Base-by-base conservation (phyloP, 805 yeast genomes). In the Nadsonia fulvescens region DNA sequence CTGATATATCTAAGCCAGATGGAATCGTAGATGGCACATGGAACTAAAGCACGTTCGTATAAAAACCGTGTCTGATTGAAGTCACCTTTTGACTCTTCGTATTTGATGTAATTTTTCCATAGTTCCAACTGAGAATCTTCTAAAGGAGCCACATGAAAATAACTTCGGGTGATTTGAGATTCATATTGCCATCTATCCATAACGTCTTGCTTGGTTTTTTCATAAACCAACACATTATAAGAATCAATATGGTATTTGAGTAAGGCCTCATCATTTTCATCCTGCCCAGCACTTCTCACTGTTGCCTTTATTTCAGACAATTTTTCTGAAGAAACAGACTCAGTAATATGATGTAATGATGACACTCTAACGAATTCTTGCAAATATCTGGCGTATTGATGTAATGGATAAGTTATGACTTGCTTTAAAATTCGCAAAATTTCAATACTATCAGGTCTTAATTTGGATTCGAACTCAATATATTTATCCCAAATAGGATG, bases 401-500 rank as follows among this genome's bases (percentile, higher is more conserved):
- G 86, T 23, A 83, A 47, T 0, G 96, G 96, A 3, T 77, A 54
- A 9, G 30, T 31, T 5, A 47, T 29, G 9, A 51, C 33, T 12
- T 34, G 28, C 3, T 18, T 42, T 41, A 24, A 67, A 45, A 22
- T 70, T 14, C 13, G 21, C 12, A 25, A 20, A 10, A 33, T 24
- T 1, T 67, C 58, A 2, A 65, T 41, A 3, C 46, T 40, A 2
- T 55, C 39, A 4, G 63, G 45, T 18, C 53, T 58, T 14, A 46
- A 46, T 14, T 51, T 46, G 3, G 51, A 44, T 37, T 68, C 72
- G 53, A 68, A 74, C 22, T 58, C 70, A 12, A 89, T 47, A 34
- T 66, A 70, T 31, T 60, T 56, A 43, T 83, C 93, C 96, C 96
- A 86, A 21, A 86, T 46, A 0, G 71, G 59, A 42, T 79, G 83